phyloP scores from a whole-genome alignment of 1,284 basidiomycete genomes.

The Ustilago shanxiensis region DNA sequence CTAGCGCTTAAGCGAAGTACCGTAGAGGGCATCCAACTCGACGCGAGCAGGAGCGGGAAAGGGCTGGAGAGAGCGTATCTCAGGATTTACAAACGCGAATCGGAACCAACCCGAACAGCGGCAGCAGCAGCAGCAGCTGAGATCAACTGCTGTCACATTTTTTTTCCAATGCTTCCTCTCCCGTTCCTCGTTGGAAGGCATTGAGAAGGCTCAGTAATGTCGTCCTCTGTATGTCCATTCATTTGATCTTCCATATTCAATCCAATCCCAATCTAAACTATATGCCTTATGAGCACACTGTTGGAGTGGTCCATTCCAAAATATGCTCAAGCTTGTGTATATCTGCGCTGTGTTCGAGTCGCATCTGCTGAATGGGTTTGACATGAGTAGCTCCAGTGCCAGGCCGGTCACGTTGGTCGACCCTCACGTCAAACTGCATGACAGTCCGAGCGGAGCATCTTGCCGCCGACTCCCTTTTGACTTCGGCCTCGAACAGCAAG shows the following conservation, averaged over 20 bases:
- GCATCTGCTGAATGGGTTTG: neutral
- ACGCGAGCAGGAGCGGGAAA: no score
- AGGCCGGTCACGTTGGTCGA: neutral
- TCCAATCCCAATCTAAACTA: no score
- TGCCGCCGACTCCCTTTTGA: neutral
- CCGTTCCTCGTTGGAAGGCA: neutral
- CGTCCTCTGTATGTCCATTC: no score
- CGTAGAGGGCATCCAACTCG: no score
- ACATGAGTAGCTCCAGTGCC: no score
- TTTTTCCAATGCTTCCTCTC: neutral
- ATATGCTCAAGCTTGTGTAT: no score
- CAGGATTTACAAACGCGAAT: neutral
- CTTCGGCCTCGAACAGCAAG: no score
- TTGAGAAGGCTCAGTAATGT: neutral
- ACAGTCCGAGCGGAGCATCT: conserved; percentile 7
- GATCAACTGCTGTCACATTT: conserved; percentile 4
- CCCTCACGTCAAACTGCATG: conserved; percentile 6
- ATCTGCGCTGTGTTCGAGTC: no score
- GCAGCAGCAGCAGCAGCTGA: neutral
- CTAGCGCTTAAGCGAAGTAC: conserved; percentile 7
- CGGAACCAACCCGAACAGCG: conserved; percentile 8
- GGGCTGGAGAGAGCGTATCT: no score
- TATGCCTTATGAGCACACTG: no score
- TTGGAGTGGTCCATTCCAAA: no score
- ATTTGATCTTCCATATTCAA: neutral